Percentiles rank a stretch among this genome's conserved stretches.
These are phyloP conservation scores for Penicillium sp. DNA, from an alignment of 2,329 filamentous ascomycete species.

Conservation along the genomic window DNA sequence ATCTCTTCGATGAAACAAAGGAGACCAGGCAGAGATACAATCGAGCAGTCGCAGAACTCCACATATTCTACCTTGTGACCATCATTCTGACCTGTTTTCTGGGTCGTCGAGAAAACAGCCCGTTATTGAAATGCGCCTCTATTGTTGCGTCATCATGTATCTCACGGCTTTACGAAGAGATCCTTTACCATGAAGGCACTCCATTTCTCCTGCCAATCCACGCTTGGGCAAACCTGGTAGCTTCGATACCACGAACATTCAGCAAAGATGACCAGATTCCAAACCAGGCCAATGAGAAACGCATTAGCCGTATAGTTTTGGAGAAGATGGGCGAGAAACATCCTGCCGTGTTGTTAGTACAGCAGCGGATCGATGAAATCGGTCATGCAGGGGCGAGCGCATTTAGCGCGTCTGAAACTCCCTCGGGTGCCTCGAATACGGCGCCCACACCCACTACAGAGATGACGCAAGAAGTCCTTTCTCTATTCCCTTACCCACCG, in stretches of 20 bases:
- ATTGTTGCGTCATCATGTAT: constrained; percentile 12
- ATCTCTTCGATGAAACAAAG: constrained; percentile 1
- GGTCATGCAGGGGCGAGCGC: neutral
- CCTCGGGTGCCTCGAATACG: neutral
- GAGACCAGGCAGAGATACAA: neutral
- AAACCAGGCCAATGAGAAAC: constrained; percentile 2
- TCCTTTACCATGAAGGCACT: constrained; percentile 8
- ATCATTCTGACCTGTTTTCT: constrained; percentile 12
- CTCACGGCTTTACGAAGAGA: constrained; percentile 12
- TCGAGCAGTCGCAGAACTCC: constrained; percentile 3
- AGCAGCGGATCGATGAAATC: neutral
- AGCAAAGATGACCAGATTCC: constrained; percentile 3
- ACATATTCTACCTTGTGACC: constrained; percentile 13
- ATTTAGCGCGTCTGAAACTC: neutral
- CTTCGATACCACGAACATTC: constrained; percentile 11
- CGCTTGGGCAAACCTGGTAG: constrained; percentile 11
- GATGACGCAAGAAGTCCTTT: neutral
- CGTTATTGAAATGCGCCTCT: constrained; percentile 10
- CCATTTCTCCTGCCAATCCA: constrained; percentile 7
- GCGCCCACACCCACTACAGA: neutral
- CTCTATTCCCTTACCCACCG: neutral
- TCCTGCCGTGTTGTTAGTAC: neutral
- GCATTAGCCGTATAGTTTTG: constrained; percentile 3
- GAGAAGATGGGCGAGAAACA: constrained; percentile 13
- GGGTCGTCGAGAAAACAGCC: constrained; percentile 6